phyloP scores from a whole-genome alignment of 2,329 filamentous ascomycete species.

The Sporothrix pallida region DNA sequence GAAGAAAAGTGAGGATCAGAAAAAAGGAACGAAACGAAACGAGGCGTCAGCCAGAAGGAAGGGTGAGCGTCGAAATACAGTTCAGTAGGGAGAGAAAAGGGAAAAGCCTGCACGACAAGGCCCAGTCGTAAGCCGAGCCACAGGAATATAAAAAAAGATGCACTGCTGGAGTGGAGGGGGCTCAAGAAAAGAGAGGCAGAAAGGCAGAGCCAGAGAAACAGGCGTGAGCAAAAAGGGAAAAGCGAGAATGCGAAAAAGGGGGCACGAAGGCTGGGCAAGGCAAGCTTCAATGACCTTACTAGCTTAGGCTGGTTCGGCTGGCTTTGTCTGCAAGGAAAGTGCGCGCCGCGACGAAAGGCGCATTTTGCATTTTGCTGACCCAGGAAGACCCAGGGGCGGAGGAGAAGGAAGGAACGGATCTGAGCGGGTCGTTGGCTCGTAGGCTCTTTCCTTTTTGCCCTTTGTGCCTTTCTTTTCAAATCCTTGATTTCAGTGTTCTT shows the following conservation, averaged over 20 bases:
- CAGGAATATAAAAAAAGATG: constrained; percentile 10
- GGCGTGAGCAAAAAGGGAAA: background rate
- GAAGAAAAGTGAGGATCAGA: background rate
- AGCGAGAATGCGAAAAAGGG: background rate
- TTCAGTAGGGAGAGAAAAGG: background rate
- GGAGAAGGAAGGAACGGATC: constrained; percentile 18
- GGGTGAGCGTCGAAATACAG: background rate
- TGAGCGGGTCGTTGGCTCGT: constrained; percentile 20
- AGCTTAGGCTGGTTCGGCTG: background rate
- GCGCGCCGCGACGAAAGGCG: constrained; percentile 16
- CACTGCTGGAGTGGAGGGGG: background rate
- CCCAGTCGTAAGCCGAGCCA: constrained; percentile 18
- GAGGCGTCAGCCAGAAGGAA: constrained; percentile 19
- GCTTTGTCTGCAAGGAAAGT: background rate
- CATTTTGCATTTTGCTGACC: constrained; percentile 2
- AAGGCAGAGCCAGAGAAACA: background rate
- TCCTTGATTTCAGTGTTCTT: background rate
- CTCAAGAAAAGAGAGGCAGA: background rate
- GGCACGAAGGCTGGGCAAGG: background rate
- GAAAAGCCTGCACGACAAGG: constrained; percentile 20
- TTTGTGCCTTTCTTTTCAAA: background rate
- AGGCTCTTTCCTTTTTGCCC: background rate
- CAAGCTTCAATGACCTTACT: background rate
- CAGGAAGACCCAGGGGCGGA: background rate
- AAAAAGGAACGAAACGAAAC: background rate